Evolutionary conservation across 2,329 filamentous ascomycete genomes (phyloP).

Genomic region (Cercospora canescens): DNA sequence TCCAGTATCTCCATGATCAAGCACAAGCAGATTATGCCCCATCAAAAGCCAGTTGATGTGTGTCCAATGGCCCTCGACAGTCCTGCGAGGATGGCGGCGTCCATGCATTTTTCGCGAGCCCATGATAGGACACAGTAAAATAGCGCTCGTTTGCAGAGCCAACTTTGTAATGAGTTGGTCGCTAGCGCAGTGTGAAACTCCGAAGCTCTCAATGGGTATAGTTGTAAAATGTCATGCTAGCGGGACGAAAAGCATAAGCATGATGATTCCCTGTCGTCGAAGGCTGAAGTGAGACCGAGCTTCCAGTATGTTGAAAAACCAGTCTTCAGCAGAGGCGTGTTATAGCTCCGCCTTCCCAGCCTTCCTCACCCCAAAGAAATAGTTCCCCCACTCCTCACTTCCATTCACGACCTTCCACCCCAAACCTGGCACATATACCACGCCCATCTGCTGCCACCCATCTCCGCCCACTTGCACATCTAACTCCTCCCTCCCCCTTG

Average conservation of each 20-base stretch:
- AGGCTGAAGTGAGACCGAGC: not conserved
- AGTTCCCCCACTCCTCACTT: conserved; percentile 87
- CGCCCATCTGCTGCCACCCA: conserved; percentile 73
- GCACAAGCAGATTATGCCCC: not conserved
- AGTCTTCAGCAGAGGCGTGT: not conserved
- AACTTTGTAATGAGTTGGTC: not conserved
- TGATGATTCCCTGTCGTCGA: not conserved
- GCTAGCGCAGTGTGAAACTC: not conserved
- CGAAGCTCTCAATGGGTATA: not conserved
- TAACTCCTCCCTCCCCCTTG: conserved; percentile 42
- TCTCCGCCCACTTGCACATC: conserved; percentile 62
- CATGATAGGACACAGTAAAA: not conserved
- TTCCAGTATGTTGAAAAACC: not conserved
- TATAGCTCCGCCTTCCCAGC: not conserved
- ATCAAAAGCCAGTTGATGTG: not conserved
- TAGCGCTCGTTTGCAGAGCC: not conserved
- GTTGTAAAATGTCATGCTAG: not conserved
- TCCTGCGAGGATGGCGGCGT: not conserved
- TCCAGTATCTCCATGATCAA: not conserved
- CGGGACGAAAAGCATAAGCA: not conserved
- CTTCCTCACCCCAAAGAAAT: conserved; percentile 85
- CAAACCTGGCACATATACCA: conserved; percentile 84
- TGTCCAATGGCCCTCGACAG: not conserved
- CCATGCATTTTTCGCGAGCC: not conserved
- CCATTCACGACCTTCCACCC: conserved; percentile 84